A percentile compares a stretch with the other conserved stretches of the same genome.
Conservation (phyloP, 2,329 filamentous ascomycete genomes). For the Blastomyces emzantsi region DNA sequence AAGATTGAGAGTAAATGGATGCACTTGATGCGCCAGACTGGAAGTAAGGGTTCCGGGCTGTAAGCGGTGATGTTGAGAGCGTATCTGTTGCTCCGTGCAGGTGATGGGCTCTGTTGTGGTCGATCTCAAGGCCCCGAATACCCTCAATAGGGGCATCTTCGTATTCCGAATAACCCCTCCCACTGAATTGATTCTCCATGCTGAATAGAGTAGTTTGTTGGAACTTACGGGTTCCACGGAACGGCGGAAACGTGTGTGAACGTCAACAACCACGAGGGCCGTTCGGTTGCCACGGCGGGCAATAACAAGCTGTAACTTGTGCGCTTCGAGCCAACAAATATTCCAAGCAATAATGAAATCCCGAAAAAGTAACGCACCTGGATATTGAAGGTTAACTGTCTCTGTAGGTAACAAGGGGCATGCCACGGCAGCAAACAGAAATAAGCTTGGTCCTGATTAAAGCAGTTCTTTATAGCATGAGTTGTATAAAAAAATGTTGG, state of each 20-base stretch:
- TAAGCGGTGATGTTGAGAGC: neutral
- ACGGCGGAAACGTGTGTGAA: no score
- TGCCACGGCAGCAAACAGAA: neutral
- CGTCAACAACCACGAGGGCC: neutral
- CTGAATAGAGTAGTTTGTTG: neutral
- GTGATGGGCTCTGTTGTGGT: neutral
- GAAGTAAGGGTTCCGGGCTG: neutral
- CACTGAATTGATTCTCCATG: constrained; percentile 5
- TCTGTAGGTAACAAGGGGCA: neutral
- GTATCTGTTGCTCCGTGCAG: neutral
- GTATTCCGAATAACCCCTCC: neutral
- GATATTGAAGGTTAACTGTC: neutral
- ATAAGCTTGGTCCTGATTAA: neutral
- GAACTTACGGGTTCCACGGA: neutral
- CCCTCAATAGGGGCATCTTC: constrained; percentile 2
- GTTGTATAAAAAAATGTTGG: neutral
- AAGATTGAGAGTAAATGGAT: constrained; percentile 8
- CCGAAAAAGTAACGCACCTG: neutral
- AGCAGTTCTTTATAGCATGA: neutral
- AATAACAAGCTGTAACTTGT: neutral
- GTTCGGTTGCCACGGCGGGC: neutral
- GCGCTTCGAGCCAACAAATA: neutral
- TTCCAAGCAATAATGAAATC: neutral
- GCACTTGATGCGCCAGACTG: neutral
- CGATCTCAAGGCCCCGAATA: neutral